phyloP scores from a whole-genome alignment of 495 filamentous ascomycete genomes.

The Aspergillus biplanus region DNA sequence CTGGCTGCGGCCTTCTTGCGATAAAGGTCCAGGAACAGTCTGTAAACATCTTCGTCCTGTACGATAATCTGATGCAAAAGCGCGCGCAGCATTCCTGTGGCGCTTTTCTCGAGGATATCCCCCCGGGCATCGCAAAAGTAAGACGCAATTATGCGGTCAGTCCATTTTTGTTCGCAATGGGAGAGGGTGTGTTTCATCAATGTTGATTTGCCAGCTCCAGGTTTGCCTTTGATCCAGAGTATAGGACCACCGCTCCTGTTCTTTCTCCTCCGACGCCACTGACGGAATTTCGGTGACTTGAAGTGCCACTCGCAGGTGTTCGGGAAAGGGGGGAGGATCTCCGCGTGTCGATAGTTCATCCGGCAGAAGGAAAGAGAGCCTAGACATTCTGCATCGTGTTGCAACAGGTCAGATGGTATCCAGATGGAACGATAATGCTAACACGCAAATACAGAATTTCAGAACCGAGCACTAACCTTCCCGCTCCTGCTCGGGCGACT shows the following conservation, averaged over 20 bases:
- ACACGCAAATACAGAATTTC: not conserved
- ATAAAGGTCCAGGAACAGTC: not conserved
- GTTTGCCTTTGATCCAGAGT: slow-evolving; percentile 1
- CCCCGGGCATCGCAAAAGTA: not conserved
- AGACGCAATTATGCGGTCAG: not conserved
- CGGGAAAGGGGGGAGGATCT: not conserved
- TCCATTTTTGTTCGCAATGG: not conserved
- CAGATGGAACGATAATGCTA: not conserved
- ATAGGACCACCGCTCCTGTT: not conserved
- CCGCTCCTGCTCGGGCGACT: not conserved
- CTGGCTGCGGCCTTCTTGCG: not conserved
- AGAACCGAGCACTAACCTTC: not conserved
- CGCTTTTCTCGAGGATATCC: not conserved
- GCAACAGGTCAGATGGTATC: not conserved
- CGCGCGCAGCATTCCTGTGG: not conserved
- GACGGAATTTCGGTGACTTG: not conserved
- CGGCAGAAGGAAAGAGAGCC: not conserved
- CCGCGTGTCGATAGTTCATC: not conserved
- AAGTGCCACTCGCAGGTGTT: slow-evolving; percentile 1
- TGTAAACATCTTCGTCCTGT: not conserved
- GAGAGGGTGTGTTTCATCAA: not conserved
- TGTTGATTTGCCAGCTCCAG: not conserved
- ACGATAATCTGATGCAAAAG: not conserved
- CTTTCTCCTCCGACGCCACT: not conserved
- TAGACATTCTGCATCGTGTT: not conserved